A percentile compares a stretch with the other conserved stretches of the same genome.
Conservation (phyloP, 2,329 filamentous ascomycete species). For the Xylariaceae sp. region DNA sequence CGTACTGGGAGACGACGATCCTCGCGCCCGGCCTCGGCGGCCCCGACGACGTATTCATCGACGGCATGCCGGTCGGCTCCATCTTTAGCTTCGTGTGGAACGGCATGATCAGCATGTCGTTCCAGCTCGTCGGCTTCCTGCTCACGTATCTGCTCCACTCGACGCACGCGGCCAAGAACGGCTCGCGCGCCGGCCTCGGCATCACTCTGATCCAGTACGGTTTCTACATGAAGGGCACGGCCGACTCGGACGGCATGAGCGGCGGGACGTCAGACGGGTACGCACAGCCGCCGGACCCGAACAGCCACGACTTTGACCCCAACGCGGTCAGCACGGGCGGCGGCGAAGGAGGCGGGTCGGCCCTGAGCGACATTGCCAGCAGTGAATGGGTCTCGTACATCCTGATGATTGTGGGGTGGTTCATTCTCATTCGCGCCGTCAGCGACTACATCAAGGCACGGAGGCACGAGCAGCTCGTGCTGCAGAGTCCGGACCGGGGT, state of each 20-base stretch:
- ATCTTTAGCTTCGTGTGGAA: conserved; percentile 88
- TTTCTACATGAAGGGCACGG: conserved; percentile 78
- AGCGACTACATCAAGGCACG: conserved; percentile 84
- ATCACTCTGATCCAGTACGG: conserved; percentile 95
- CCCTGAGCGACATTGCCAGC: conserved; percentile 53
- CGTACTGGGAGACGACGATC: conserved; percentile 99
- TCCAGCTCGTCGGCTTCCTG: conserved; percentile 93
- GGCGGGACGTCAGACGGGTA: conserved; percentile 47
- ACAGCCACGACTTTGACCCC: conserved; percentile 81
- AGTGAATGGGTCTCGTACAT: conserved; percentile 87
- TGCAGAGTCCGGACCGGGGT: conserved; percentile 87
- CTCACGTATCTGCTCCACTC: conserved; percentile 97
- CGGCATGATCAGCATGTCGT: conserved; percentile 94
- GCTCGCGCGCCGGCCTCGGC: conserved; percentile 85
- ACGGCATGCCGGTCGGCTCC: conserved; percentile 86
- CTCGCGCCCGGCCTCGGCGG: conserved; percentile 83
- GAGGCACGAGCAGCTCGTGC: conserved; percentile 83
- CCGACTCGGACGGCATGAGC: conserved; percentile 35
- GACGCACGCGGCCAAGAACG: conserved; percentile 96
- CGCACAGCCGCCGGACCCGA: conserved; percentile 73
- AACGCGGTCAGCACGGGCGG: conserved; percentile 44
- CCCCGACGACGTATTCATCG: conserved; percentile 93
- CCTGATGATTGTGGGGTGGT: conserved; percentile 97
- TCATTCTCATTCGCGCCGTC: conserved; percentile 88
- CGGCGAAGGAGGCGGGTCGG: conserved; percentile 31